Percentiles rank a stretch among this genome's conserved stretches.
Conservation (phyloP, 2,329 filamentous ascomycete species). For the Beauveria rudraprayagi region DNA sequence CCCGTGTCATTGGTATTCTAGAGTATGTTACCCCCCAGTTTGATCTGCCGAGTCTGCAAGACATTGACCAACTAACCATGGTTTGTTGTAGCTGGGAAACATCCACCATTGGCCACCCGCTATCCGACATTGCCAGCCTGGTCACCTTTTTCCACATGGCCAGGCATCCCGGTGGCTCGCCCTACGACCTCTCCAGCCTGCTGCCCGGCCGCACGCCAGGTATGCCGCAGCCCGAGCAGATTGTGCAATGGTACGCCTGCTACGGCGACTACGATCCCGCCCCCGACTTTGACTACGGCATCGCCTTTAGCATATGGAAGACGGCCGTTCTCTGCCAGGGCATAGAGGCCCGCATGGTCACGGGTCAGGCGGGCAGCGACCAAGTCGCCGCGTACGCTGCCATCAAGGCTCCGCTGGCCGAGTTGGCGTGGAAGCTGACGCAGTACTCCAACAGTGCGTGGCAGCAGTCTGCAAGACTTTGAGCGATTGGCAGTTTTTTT, state of each 20-base stretch:
- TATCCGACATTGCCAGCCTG: conserved; percentile 75
- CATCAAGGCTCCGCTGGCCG: conserved; percentile 63
- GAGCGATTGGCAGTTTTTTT: neutral
- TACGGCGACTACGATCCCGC: conserved; percentile 62
- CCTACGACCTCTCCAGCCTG: conserved; percentile 36
- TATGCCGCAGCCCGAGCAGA: conserved; percentile 38
- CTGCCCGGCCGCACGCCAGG: conserved; percentile 56
- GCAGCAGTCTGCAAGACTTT: conserved; percentile 21
- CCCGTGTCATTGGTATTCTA: conserved; percentile 74
- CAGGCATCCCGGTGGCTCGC: neutral
- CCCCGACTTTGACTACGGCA: conserved; percentile 52
- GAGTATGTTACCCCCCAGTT: conserved; percentile 44
- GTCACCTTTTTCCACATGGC: conserved; percentile 17
- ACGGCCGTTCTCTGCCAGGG: conserved; percentile 66
- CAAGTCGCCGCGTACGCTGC: conserved; percentile 66
- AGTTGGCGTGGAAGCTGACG: conserved; percentile 71
- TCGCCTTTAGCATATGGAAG: conserved; percentile 55
- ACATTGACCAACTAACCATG: neutral
- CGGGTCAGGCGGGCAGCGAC: conserved; percentile 80
- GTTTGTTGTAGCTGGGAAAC: conserved; percentile 63
- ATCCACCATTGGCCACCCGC: conserved; percentile 81
- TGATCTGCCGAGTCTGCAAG: no score
- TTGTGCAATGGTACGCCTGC: conserved; percentile 33
- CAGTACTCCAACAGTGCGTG: conserved; percentile 28
- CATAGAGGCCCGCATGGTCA: conserved; percentile 80